Base-by-base conservation (phyloP, 2,329 filamentous ascomycete genomes). In the Aspergillus amoenus region DNA sequence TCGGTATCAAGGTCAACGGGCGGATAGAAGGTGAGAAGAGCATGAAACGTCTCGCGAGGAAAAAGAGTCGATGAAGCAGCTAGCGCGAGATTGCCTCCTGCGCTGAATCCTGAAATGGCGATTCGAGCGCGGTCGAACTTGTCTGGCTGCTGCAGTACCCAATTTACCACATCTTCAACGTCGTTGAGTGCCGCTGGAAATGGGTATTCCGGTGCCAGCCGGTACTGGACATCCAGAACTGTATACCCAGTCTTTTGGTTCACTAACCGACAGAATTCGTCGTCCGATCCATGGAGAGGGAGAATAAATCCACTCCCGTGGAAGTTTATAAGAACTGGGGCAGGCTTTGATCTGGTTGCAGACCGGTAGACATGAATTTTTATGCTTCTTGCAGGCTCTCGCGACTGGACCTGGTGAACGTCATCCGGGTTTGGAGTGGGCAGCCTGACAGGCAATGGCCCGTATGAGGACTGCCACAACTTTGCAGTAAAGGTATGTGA, bases 71-170 rank as follows among this genome's bases (percentile, higher is more conserved):
- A 66, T 1, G 70, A 64, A 2, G 70, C 68, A 2, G 68, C 69
- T 5, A 79, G 65, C 1, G 72, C 71, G 12, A 79, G 69, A 48
- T 74, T 78, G 1, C 58, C 76, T 15, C 78, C 77, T 1, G 78
- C 76, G 52, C 76, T 78, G 66, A 78, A 79, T 4, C 77, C 77
- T 6, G 69, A 74, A 9, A 78, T 55, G 2, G 70, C 68, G 8
- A 79, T 56, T 8, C 64, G 66, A 13, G 59, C 59, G 3, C 55
- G 27, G 41, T 79, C 71, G 59, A 73, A 79, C 6, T 67, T 53
- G 3, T 71, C 63, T 1, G 70, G 66, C 5, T 68, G 71, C n/a
- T 65, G 52, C 2, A 73, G 66, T 1, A 74, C 70, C 59, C 71
- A 76, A 17, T 66, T 66, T 37, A 77, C 62, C 5, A 63, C 65